Evolutionary conservation across 1,284 basidiomycete species (phyloP), one percentile per base, ranked within the genome.

Genomic region (Trichosporon sp.): DNA sequence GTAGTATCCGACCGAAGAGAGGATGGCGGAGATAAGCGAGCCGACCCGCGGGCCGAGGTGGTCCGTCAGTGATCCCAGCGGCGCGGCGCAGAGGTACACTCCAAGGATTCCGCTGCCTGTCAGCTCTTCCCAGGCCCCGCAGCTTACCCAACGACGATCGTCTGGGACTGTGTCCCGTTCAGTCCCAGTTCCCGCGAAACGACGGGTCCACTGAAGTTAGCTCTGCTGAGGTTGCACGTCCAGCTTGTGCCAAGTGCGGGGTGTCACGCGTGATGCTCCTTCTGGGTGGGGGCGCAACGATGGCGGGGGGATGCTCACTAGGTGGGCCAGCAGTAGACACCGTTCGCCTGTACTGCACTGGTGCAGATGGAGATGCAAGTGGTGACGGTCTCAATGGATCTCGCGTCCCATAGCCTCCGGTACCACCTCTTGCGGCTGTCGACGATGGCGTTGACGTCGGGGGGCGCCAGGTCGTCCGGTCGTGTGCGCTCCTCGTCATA

Each of bases 291-390:
- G n/a, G 51, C 19, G 16, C 40, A n/a, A 1, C 40, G 10, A 0
- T 11, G 51, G 6, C 26, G 26, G 51, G 7, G 8, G 19, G 51
- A 5, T n/a, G 51, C 79, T 68, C 71, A 80, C 79, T 84, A 84
- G 0, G 82, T 82, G 1, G 82, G 81, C 83, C 83, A 84, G 67
- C 78, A 82, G 73, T 83, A 84, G n/a, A 83, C 83, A n/a, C 84
- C 84, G 71, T 84, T 84, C 1, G 84, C 82, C 71, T 81, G 81
- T 0, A 83, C 54, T 4, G 82, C 78, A 38, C 78, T 80, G 38
- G 80, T 37, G 2, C 66, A 72, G 10, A 84, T 81, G 69, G 75
- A 76, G 4, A 79, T 31, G 56, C 80, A 80, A 35, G 80, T 84
- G 65, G 83, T 71, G 2, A 70, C 72, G 2, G 79, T 71, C 1